Evolutionary conservation across 2,329 filamentous ascomycete species (phyloP), one percentile per base, ranked within the genome.

Genomic region (Sphaceloma murrayae): DNA sequence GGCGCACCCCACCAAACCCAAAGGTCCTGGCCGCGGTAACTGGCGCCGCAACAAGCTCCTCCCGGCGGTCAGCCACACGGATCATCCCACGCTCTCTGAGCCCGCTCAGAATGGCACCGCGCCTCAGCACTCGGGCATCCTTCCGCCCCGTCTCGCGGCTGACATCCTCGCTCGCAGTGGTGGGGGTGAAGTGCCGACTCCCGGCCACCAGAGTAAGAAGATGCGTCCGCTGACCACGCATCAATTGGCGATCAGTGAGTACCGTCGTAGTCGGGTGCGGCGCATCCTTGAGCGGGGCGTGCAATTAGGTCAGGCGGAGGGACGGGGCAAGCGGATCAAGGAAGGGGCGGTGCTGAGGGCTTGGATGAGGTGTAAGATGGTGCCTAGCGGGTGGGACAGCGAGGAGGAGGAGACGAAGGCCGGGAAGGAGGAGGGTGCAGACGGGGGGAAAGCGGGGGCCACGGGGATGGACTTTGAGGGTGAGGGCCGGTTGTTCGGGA

Each of bases 201-300:
- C 58, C 2, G 56, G 57, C 13, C 57, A 58, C 34, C 57, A 59
- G 42, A 50, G 65, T 51, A 69, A 70, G 49, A 65, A 86, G 57
- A 78, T 80, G 6, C 74, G 85, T 1, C 84, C 84, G 2, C 75
- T 85, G 0, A 91, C 85, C 0, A 82, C 83, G 26, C 85, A 91
- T 61, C 85, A 91, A 62, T 68, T 87, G 29, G 84, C 84, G 0
- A 82, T 91, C 1, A 83, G 87, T 60, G 75, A 80, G 45, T 87
- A 88, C 60, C 73, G 85, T 13, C 82, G 77, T 49, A 77, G 85
- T 55, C 78, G 84, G 4, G 84, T 89, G n/a, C 81, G 87, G 55
- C 81, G 87, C 54, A 84, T 86, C 42, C 73, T 91, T 11, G 80
- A 85, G 52, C 77, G 80, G n/a, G 80, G 81, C 21, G 67, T 89